Percentiles rank a stretch among this genome's conserved stretches.
Conservation (phyloP, 352 stramenopile species). For the Aphanomyces cochlioides region DNA sequence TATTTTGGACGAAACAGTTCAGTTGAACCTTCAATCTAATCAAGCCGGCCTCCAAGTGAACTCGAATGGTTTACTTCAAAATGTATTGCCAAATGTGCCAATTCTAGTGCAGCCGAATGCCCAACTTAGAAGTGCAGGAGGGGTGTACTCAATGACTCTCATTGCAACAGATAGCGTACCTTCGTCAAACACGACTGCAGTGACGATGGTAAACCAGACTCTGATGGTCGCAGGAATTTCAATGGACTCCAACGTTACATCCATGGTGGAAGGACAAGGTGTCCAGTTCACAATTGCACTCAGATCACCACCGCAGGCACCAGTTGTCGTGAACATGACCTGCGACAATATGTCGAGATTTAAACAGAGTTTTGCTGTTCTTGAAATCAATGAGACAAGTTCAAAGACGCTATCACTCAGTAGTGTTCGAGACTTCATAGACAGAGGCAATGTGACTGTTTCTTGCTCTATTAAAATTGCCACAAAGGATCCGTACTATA, state of each 20-base stretch:
- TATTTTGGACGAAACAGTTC: background rate
- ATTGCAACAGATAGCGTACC: background rate
- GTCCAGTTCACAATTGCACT: background rate
- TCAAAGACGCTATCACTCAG: background rate
- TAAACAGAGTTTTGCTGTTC: background rate
- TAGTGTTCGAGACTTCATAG: conserved; percentile 5
- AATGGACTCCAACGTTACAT: background rate
- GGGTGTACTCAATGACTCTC: conserved; percentile 5
- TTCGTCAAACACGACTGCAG: conserved; percentile 4
- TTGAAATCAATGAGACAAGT: background rate
- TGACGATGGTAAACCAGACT: background rate
- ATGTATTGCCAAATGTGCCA: background rate
- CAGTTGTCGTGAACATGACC: background rate
- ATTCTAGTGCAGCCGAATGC: background rate
- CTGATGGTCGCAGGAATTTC: conserved; percentile 8
- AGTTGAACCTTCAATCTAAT: background rate
- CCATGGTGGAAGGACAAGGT: background rate
- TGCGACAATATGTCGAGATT: conserved; percentile 7
- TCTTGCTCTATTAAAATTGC: background rate
- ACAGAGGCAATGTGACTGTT: conserved; percentile 7
- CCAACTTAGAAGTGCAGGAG: background rate
- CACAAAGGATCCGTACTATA: conserved; percentile 2
- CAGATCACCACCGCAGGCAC: background rate
- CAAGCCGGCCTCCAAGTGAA: background rate
- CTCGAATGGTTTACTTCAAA: background rate